These are phyloP conservation scores for Salix purpurea DNA, from an alignment of 345 rosid genomes.

Conservation along the genomic window DNA sequence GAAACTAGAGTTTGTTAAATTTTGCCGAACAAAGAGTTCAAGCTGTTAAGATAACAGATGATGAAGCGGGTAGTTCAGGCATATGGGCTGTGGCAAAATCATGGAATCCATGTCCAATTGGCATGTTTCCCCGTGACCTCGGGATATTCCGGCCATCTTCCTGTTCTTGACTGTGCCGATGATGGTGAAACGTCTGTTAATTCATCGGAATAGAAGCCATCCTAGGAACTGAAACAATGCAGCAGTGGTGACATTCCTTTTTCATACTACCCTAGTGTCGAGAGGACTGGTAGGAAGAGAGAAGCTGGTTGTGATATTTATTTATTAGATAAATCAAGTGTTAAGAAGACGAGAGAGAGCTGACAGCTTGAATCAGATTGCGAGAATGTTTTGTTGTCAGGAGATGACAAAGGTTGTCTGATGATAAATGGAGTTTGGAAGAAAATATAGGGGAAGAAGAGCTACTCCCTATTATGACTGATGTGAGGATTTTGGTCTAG, in stretches of 20 bases:
- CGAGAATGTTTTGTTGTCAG: constrained; percentile 1
- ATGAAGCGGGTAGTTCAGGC: constrained; percentile 21
- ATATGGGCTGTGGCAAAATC: constrained; percentile 59
- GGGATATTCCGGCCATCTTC: constrained; percentile 66
- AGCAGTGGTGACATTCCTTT: constrained; percentile 11
- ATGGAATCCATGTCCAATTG: constrained; percentile 85
- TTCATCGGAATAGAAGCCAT: constrained; percentile 22
- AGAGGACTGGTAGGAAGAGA: constrained; percentile 7
- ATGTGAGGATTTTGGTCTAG: constrained; percentile 40
- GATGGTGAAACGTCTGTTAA: constrained; percentile 5
- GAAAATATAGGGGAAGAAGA: constrained; percentile 43
- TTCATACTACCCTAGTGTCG: neutral
- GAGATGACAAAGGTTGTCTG: constrained; percentile 37
- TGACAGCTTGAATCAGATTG: constrained; percentile 17
- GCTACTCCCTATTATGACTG: constrained; percentile 37
- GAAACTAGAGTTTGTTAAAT: constrained; percentile 53
- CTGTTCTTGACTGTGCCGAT: constrained; percentile 41
- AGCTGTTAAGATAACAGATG: constrained; percentile 18
- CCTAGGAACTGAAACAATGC: constrained; percentile 16
- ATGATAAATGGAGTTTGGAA: constrained; percentile 53
- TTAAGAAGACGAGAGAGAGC: constrained; percentile 22
- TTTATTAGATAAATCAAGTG: constrained; percentile 10
- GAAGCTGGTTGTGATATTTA: constrained; percentile 22
- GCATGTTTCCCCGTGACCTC: constrained; percentile 60
- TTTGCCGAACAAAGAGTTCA: constrained; percentile 24